phyloP scores from a whole-genome alignment of 805 yeast genomes.

The Pichia phayaonensis region DNA sequence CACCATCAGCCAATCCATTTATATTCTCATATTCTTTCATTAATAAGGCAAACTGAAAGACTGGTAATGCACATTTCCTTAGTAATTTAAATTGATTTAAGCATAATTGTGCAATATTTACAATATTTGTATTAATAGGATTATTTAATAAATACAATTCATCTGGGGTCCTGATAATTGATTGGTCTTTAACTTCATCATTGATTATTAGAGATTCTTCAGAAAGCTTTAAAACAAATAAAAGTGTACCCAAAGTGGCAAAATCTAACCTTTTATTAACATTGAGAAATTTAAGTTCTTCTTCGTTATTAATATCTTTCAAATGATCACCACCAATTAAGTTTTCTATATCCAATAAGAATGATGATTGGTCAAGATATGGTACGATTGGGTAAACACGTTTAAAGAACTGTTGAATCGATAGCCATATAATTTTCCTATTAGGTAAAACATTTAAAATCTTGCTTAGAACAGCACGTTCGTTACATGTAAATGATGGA shows the following conservation, averaged over 20 bases:
- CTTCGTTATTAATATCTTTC: conserved; percentile 28
- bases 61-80: conserved; percentile 39
- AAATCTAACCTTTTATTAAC: conserved; percentile 40
- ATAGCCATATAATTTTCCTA: conserved; percentile 37
- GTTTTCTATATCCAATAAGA: conserved; percentile 27
- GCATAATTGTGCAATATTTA: conserved; percentile 47
- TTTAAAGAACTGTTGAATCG: conserved; percentile 36
- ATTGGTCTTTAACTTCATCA: conserved; percentile 17
- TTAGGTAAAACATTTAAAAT: conserved; percentile 37
- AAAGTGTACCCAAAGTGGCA: conserved; percentile 39
- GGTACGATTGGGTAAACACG: conserved; percentile 43
- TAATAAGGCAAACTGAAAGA: conserved; percentile 47
- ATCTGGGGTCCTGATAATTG: conserved; percentile 19
- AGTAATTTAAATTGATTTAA: conserved; percentile 46
- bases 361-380: conserved; percentile 33
- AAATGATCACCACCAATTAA: conserved; percentile 27
- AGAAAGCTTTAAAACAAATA: conserved; percentile 37
- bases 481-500: background rate
- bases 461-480: conserved; percentile 9
- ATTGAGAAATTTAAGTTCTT: conserved; percentile 23
- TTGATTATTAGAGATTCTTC: conserved; percentile 33
- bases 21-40: conserved; percentile 41
- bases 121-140: conserved; percentile 39
- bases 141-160: conserved; percentile 34
- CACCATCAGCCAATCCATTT: conserved; percentile 48